Conservation (phyloP, 129 eudicot genomes). For the Pittosporum tobira region DNA sequence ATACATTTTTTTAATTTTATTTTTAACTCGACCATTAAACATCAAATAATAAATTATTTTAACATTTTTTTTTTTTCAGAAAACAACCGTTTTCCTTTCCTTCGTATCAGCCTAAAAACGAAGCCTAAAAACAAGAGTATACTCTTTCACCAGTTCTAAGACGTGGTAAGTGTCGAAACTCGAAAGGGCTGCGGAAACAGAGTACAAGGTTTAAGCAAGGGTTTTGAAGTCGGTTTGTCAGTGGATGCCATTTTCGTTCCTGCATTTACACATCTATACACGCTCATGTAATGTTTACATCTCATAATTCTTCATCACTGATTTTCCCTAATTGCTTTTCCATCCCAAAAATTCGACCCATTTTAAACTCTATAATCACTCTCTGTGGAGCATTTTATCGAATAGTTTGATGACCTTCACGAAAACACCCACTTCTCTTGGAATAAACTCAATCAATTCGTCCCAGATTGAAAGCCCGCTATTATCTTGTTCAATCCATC, state of each 20-base stretch:
- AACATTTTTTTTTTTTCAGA: too few species aligned
- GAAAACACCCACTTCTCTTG: constrained; percentile 22
- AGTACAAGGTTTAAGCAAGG: constrained; percentile 53
- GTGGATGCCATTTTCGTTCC: not conserved
- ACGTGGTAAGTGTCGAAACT: too few species aligned
- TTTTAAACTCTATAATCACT: not conserved
- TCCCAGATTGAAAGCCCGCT: constrained; percentile 10
- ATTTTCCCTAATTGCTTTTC: not conserved
- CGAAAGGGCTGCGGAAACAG: too few species aligned
- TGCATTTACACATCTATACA: constrained; percentile 1
- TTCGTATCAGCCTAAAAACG: too few species aligned
- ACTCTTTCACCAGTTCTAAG: too few species aligned
- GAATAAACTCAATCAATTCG: constrained; percentile 14
- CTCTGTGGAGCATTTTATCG: not conserved
- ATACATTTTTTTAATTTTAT: too few species aligned
- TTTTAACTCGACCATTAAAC: too few species aligned
- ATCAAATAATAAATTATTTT: too few species aligned
- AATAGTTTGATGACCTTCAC: constrained; percentile 41
- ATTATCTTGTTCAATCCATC: constrained; percentile 7
- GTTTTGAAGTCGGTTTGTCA: constrained; percentile 27
- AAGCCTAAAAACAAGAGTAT: too few species aligned
- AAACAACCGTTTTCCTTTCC: too few species aligned
- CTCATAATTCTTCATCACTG: not conserved
- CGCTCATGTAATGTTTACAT: not conserved
- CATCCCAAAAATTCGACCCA: not conserved